Evolutionary conservation across 345 rosid species (phyloP).

Genomic region (Toxicodendron radicans): DNA sequence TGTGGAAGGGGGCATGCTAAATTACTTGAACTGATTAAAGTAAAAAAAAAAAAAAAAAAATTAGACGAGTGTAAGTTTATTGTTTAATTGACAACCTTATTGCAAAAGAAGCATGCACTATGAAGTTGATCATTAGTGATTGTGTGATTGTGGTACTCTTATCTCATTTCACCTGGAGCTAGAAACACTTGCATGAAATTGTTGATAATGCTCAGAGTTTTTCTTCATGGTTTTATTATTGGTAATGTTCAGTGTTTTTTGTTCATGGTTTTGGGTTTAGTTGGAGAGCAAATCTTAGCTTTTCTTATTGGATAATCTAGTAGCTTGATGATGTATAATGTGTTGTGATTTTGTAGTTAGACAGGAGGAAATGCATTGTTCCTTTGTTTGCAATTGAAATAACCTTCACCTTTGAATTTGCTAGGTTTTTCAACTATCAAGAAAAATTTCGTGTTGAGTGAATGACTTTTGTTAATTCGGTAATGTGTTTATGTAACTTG

Average conservation of each 20-base stretch:
- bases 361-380: neutral
- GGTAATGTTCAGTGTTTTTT: neutral
- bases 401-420: neutral
- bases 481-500: neutral
- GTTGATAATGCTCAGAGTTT: neutral
- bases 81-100: neutral
- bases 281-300: neutral
- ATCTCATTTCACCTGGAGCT: neutral
- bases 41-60: neutral
- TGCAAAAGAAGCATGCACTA: neutral
- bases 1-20: neutral
- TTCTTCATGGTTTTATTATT: neutral
- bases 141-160: neutral
- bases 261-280: slow-evolving; percentile 1
- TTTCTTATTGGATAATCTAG: neutral
- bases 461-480: neutral
- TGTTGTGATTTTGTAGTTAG: neutral
- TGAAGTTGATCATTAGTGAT: neutral
- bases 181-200: neutral
- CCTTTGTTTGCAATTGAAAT: neutral
- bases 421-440: neutral
- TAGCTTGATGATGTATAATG: neutral
- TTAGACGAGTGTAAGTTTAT: neutral
- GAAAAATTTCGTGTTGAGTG: neutral
- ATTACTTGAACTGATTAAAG: neutral